Evolutionary conservation across 2,329 filamentous ascomycete species (phyloP), one percentile per base, ranked within the genome.

Genomic region (Fusarium napiforme): DNA sequence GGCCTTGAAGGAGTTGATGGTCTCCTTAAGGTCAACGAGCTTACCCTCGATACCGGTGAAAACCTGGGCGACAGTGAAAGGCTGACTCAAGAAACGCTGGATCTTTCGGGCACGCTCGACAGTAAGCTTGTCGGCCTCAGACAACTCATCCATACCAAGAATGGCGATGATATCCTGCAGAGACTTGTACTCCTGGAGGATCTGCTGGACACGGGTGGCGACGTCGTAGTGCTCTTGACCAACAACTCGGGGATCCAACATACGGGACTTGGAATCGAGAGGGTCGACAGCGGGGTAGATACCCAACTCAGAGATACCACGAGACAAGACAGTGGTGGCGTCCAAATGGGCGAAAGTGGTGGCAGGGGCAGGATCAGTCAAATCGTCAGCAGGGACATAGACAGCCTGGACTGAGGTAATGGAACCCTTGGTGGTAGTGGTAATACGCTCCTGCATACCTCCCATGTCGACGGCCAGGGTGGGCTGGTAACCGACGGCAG

Each of bases 101-200:
- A 99, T 93, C 92, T 98, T 98, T 90, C 96, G 96, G 86, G 96
- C 96, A 92, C 96, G 96, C 93, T 99, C 96, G 90, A 99, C 96
- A 81, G 96, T 98, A 82, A 99, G 92, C 93, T 99, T 98, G 87
- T 99, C 96, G 81, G 93, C 93, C 90, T 98, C 96, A 77, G 96
- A 98, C 87, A 99, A 88, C 86, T 99, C 96, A 87, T 99, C 96
- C 96, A 99, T 98, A 93, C 96, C 96, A 85, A 98, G 88, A 95
- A 99, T 99, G 87, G 96, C 96, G 90, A 98, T 98, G 92, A 99
- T 99, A 90, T 99, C 96, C 90, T 99, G 96, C 79, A 99, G 94
- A 77, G 96, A 98, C 93, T 98, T 98, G 93, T 99, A 99, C 91
- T 98, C 96, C 89, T 99, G 96, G 84, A 99, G 93, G 87, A 98